Evolutionary conservation across 352 stramenopile genomes (phyloP).

Genomic region (Stephanocyclus meneghinianus): DNA sequence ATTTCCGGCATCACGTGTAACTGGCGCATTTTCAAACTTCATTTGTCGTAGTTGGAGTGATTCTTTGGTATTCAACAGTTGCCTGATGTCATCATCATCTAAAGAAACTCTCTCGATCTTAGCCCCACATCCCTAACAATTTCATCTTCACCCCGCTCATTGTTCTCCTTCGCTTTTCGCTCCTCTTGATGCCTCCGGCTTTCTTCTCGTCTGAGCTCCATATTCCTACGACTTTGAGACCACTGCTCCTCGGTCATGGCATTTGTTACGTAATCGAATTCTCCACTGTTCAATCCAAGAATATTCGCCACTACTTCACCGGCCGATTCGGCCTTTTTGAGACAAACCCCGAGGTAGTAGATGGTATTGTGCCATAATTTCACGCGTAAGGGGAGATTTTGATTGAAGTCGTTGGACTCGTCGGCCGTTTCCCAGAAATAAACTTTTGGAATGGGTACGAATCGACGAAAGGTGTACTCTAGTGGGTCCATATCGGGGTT

Average conservation of each 20-base stretch:
- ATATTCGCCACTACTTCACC: conserved; percentile 52
- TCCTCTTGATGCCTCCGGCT: neutral
- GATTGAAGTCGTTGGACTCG: conserved; percentile 26
- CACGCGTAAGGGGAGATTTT: conserved; percentile 44
- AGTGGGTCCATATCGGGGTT: conserved; percentile 57
- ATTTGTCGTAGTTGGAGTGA: neutral
- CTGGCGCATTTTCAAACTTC: too few relatives aligned
- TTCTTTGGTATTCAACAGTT: neutral
- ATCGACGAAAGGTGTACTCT: conserved; percentile 63
- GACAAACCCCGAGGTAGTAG: conserved; percentile 22
- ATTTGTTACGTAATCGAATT: conserved; percentile 64
- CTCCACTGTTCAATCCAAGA: conserved; percentile 49
- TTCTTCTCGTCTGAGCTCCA: conserved; percentile 21
- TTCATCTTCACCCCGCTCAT: conserved; percentile 15
- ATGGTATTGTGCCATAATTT: conserved; percentile 67
- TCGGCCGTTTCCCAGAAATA: conserved; percentile 67
- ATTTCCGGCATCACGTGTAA: too few relatives aligned
- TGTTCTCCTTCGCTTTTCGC: conserved; percentile 3
- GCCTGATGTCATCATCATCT: neutral
- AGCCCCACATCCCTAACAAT: conserved; percentile 19
- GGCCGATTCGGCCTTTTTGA: conserved; percentile 43
- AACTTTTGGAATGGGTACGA: conserved; percentile 63
- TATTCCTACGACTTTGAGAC: conserved; percentile 37
- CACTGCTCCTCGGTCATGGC: conserved; percentile 61
- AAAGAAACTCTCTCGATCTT: conserved; percentile 17